A percentile compares a stretch with the other conserved stretches of the same genome.
Conservation (phyloP, 371 early-diverging fungal species). For the Catenaria anguillulae region DNA sequence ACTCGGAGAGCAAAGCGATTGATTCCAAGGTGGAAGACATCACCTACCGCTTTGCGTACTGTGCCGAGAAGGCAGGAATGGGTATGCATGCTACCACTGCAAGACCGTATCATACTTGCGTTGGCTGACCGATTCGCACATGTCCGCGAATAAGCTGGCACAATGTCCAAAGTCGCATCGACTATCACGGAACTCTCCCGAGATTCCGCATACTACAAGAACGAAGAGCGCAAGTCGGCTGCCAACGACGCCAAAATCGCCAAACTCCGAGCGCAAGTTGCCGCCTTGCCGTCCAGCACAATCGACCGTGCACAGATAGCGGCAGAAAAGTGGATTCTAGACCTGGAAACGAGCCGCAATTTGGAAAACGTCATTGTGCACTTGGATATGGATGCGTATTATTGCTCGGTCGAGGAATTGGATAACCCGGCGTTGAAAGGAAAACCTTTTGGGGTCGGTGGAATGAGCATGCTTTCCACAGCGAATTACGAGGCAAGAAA, state of each 20-base stretch:
- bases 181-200: neutral
- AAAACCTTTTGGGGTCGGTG: conserved; percentile 9
- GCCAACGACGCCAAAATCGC: conserved; percentile 1
- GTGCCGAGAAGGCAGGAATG: neutral
- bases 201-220: conserved; percentile 6
- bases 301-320: neutral
- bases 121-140: neutral
- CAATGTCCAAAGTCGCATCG: neutral
- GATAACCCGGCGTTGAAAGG: neutral
- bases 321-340: neutral
- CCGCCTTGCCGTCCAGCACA: neutral
- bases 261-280: neutral
- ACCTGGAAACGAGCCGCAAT: conserved; percentile 2
- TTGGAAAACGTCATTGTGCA: neutral
- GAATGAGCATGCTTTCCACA: conserved; percentile 7
- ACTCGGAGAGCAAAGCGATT: too few relatives aligned
- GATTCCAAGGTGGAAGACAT: too few relatives aligned
- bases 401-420: conserved; percentile 8
- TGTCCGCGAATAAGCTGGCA: neutral
- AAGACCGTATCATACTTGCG: neutral
- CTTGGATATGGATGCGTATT: conserved; percentile 8
- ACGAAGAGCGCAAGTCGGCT: conserved; percentile 8
- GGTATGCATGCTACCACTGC: neutral
- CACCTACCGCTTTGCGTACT: neutral
- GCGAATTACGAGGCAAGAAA: conserved; percentile 8